These are phyloP conservation scores for Podospora tetraspora DNA, from an alignment of 495 filamentous ascomycete species.

Conservation along the genomic window DNA sequence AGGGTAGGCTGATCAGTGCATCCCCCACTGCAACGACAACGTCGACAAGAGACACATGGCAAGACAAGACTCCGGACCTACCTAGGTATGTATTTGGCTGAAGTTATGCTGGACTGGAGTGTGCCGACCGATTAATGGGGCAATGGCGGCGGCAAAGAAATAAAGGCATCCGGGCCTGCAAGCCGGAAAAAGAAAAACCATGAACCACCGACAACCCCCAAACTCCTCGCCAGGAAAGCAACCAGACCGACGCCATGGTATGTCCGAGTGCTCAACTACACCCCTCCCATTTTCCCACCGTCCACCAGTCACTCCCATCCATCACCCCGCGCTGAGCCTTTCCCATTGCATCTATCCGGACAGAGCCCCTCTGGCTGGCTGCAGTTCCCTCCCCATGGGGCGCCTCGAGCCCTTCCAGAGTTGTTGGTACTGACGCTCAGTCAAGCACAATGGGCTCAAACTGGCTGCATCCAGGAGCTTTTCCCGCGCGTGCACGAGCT, in stretches of 20 bases:
- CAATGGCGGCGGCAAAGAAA: too few relatives aligned
- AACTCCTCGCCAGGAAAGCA: background rate
- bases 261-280: background rate
- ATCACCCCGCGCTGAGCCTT: too few relatives aligned
- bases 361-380: too few relatives aligned
- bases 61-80: too few relatives aligned
- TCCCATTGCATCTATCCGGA: background rate
- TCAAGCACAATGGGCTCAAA: background rate
- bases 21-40: background rate
- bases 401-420: too few relatives aligned
- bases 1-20: background rate
- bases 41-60: background rate
- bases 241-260: too few relatives aligned
- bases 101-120: background rate
- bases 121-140: too few relatives aligned
- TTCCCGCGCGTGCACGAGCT: too few relatives aligned
- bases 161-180: background rate
- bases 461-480: background rate
- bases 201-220: too few relatives aligned
- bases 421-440: background rate
- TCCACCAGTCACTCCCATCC: too few relatives aligned
- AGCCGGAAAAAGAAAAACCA: background rate
- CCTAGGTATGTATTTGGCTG: background rate
- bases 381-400: too few relatives aligned
- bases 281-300: background rate